phyloP scores from a whole-genome alignment of 371 early-diverging fungal species.

The Mucor plumbeus region DNA sequence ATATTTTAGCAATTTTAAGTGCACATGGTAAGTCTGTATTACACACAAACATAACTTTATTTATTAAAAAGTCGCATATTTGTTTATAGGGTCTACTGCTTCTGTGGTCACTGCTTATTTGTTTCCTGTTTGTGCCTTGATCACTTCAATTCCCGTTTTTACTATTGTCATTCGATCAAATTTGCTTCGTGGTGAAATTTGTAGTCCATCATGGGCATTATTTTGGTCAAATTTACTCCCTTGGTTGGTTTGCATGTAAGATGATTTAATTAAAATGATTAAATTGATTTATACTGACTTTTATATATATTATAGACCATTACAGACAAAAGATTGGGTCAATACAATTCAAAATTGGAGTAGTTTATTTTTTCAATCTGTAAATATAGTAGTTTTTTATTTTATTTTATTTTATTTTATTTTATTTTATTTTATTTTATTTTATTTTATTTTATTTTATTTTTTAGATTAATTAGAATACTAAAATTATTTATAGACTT shows the following conservation, averaged over 20 bases:
- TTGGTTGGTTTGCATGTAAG: constrained; percentile 66
- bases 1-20: constrained; percentile 53
- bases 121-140: constrained; percentile 74
- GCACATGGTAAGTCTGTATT: constrained; percentile 31
- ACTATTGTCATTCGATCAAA: constrained; percentile 77
- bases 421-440: too few species aligned
- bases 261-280: constrained; percentile 19
- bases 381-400: too few species aligned
- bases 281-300: not conserved
- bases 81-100: constrained; percentile 42
- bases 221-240: constrained; percentile 71
- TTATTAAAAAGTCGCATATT: not conserved
- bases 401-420: too few species aligned
- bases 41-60: not conserved
- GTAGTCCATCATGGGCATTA: constrained; percentile 58
- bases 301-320: constrained; percentile 24
- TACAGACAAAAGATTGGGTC: constrained; percentile 48
- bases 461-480: not conserved
- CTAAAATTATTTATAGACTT: constrained; percentile 54
- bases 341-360: constrained; percentile 50
- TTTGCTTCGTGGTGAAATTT: constrained; percentile 58
- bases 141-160: constrained; percentile 80
- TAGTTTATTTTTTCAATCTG: constrained; percentile 54
- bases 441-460: too few species aligned
- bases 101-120: constrained; percentile 67